A percentile compares a stretch with the other conserved stretches of the same genome.
phyloP scores from a whole-genome alignment of 73 alveolate genomes.

The Loxodes magnus region DNA sequence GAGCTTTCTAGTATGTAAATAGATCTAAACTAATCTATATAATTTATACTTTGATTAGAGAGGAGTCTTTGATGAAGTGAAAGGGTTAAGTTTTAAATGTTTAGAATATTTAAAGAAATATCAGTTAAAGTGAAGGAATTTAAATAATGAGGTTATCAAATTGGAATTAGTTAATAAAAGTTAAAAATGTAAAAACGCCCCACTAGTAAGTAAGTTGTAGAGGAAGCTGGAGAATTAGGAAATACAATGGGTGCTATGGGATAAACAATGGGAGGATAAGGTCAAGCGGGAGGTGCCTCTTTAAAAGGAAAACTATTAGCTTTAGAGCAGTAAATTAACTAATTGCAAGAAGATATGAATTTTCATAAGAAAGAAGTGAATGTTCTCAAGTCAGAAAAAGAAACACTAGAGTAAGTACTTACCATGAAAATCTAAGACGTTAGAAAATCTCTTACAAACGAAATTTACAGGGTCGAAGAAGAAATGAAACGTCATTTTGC shows the following conservation, averaged over 20 bases:
- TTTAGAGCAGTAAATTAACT: slow-evolving; percentile 20
- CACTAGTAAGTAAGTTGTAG: no score
- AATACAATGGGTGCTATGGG: slow-evolving; percentile 7
- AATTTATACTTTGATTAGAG: no score
- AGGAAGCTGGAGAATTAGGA: no score
- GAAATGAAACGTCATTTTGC: slow-evolving; percentile 91
- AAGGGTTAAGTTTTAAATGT: no score
- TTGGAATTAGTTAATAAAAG: no score
- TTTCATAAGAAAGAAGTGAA: slow-evolving; percentile 89
- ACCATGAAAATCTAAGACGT: slow-evolving; percentile 92
- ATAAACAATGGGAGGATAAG: slow-evolving; percentile 12
- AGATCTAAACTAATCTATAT: no score
- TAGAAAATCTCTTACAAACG: slow-evolving; percentile 84
- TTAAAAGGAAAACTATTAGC: slow-evolving; percentile 38
- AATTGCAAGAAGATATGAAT: slow-evolving; percentile 81
- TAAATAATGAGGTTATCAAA: no score
- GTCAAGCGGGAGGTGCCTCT: slow-evolving; percentile 58
- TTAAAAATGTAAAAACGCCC: no score
- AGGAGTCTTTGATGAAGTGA: no score
- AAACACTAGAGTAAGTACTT: slow-evolving; percentile 81
- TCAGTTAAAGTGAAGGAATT: no score
- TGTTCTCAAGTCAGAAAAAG: slow-evolving; percentile 82
- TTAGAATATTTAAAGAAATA: no score
- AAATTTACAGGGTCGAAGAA: slow-evolving; percentile 87
- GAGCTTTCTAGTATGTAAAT: no score